Evolutionary conservation across 1,284 basidiomycete genomes (phyloP).

Genomic region (Ustilago cynodontis): DNA sequence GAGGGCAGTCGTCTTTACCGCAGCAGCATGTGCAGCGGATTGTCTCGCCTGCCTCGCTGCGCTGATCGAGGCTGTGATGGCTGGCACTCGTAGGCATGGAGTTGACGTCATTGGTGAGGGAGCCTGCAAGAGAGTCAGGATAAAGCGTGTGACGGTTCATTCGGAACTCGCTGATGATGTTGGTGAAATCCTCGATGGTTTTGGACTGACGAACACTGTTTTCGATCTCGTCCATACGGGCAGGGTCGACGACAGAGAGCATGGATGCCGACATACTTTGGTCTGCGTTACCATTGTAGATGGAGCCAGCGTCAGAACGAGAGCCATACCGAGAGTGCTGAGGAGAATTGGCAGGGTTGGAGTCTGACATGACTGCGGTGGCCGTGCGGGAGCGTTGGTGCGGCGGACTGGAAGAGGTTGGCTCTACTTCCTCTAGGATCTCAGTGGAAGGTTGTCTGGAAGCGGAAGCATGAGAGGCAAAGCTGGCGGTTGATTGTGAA

Average conservation of each 20-base stretch:
- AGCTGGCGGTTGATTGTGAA: conserved; percentile 36
- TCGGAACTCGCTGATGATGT: conserved; percentile 64
- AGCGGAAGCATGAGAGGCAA: conserved; percentile 39
- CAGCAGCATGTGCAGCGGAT: conserved; percentile 62
- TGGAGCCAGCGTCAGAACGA: conserved; percentile 34
- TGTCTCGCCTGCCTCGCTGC: conserved; percentile 31
- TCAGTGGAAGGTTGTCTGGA: conserved; percentile 33
- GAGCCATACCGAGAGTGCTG: conserved; percentile 25
- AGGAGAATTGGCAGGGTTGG: conserved; percentile 20
- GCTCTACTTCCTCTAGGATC: conserved; percentile 38
- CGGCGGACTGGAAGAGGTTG: conserved; percentile 15
- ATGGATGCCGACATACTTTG: conserved; percentile 38
- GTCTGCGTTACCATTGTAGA: conserved; percentile 34
- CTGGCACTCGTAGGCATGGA: conserved; percentile 23
- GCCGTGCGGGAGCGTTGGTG: background rate
- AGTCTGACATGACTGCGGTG: conserved; percentile 16
- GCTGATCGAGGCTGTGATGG: conserved; percentile 39
- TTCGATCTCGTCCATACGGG: conserved; percentile 52
- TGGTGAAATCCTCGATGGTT: conserved; percentile 66
- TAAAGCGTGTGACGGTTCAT: conserved; percentile 52
- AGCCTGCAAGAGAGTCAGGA: conserved; percentile 35
- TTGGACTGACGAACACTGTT: conserved; percentile 57
- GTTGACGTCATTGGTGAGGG: conserved; percentile 7
- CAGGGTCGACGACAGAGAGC: conserved; percentile 44
- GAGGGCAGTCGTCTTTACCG: conserved; percentile 56